phyloP scores from a whole-genome alignment of 2,329 filamentous ascomycete species.

The Verticillium dahliae region DNA sequence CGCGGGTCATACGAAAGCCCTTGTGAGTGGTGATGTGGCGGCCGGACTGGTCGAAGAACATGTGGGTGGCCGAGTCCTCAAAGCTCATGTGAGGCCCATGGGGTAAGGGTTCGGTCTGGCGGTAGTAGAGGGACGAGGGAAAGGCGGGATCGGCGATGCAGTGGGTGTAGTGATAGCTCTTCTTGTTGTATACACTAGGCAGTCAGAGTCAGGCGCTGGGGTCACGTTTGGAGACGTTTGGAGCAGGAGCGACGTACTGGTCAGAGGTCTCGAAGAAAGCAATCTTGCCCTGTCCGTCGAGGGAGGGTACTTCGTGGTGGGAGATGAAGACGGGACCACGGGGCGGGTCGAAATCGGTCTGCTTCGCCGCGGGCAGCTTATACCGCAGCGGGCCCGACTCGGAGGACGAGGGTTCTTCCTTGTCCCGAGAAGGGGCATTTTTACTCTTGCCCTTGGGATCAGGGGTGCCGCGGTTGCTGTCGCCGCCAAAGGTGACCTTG shows the following conservation, averaged over 20 bases:
- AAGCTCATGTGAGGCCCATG: conserved; percentile 83
- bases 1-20: conserved; percentile 84
- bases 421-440: background rate
- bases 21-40: conserved; percentile 82
- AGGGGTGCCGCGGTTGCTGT: conserved; percentile 49
- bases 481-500: conserved; percentile 39
- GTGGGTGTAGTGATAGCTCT: conserved; percentile 79
- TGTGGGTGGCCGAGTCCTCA: conserved; percentile 81
- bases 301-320: conserved; percentile 44
- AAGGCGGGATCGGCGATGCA: conserved; percentile 87
- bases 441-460: conserved; percentile 38
- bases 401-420: conserved; percentile 5
- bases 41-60: conserved; percentile 73
- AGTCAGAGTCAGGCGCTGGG: background rate
- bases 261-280: conserved; percentile 59
- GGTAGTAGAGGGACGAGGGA: conserved; percentile 80
- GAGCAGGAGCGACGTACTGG: conserved; percentile 40
- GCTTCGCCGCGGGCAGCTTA: conserved; percentile 57
- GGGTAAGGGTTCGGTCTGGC: conserved; percentile 79
- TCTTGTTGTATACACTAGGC: conserved; percentile 54
- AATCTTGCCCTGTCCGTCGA: conserved; percentile 39
- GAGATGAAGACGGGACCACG: conserved; percentile 50
- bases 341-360: conserved; percentile 54
- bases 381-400: conserved; percentile 50
- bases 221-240: too few species aligned